These are phyloP conservation scores for Paramecium primaurelia DNA, from an alignment of 73 alveolate species.

Conservation along the genomic window DNA sequence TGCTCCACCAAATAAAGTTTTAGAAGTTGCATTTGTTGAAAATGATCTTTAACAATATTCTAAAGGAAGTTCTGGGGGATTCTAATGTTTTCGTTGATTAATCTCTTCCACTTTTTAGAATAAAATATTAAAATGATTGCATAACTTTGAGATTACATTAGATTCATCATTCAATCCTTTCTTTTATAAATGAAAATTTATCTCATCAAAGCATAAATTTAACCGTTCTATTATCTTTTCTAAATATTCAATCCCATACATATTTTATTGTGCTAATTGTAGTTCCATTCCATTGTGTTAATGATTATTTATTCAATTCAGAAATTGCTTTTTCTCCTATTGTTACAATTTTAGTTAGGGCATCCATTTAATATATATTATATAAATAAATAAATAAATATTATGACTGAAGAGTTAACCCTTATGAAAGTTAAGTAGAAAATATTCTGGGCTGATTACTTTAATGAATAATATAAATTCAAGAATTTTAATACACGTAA, in stretches of 20 bases:
- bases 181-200: not conserved
- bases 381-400: not conserved
- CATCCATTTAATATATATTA: conserved; percentile 3
- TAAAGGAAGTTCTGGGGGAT: conserved; percentile 2
- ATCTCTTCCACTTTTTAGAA: conserved; percentile 8
- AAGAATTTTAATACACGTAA: not conserved
- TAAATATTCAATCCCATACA: not conserved
- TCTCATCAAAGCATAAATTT: conserved; percentile 9
- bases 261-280: not conserved
- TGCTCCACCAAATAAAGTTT: conserved; percentile 37
- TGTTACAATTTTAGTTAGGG: not conserved
- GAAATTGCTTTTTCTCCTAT: not conserved
- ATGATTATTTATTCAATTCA: not conserved
- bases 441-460: not conserved
- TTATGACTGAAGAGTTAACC: not conserved
- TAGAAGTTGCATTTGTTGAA: not conserved
- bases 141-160: not conserved
- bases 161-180: not conserved
- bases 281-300: not conserved
- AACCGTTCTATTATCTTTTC: not conserved
- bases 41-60: conserved; percentile 14
- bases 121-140: not conserved
- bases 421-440: not conserved
- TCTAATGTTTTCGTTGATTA: not conserved
- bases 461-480: not conserved